Conservation (phyloP, 2,329 filamentous ascomycete species). For the Mollisia scopiformis region DNA sequence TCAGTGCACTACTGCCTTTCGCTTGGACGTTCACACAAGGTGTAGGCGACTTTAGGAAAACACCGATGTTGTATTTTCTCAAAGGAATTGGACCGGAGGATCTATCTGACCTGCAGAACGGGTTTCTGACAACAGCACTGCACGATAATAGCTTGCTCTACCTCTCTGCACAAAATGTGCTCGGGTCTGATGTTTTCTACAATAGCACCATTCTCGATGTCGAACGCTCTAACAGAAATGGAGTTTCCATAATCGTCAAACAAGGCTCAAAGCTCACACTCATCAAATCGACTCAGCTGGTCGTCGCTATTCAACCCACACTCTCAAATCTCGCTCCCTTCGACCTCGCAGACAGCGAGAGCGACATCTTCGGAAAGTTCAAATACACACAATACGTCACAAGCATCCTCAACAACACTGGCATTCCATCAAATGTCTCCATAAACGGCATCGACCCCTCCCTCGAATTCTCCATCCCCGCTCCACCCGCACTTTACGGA, state of each 20-base stretch:
- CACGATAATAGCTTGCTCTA: slow-evolving; percentile 5
- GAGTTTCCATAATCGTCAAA: background rate
- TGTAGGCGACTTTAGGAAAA: background rate
- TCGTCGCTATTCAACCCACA: slow-evolving; percentile 8
- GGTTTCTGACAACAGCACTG: slow-evolving; percentile 1
- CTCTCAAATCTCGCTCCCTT: background rate
- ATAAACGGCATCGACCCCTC: background rate
- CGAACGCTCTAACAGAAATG: background rate
- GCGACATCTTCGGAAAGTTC: background rate
- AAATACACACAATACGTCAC: background rate
- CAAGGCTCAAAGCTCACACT: background rate
- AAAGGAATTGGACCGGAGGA: background rate
- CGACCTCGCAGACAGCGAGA: background rate
- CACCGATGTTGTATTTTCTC: slow-evolving; percentile 1
- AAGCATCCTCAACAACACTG: background rate
- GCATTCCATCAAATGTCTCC: background rate
- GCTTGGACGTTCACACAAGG: slow-evolving; percentile 2
- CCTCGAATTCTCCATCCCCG: background rate
- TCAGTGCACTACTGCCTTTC: background rate
- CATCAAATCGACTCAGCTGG: slow-evolving; percentile 1
- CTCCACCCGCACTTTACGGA: background rate
- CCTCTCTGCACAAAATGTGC: background rate
- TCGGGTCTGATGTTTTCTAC: slow-evolving; percentile 1
- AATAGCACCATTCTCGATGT: slow-evolving; percentile 5
- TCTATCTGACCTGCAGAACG: background rate